Evolutionary conservation across 2,329 filamentous ascomycete species (phyloP), one percentile per base, ranked within the genome.

Genomic region (Cephalotrichum gorgonifer): DNA sequence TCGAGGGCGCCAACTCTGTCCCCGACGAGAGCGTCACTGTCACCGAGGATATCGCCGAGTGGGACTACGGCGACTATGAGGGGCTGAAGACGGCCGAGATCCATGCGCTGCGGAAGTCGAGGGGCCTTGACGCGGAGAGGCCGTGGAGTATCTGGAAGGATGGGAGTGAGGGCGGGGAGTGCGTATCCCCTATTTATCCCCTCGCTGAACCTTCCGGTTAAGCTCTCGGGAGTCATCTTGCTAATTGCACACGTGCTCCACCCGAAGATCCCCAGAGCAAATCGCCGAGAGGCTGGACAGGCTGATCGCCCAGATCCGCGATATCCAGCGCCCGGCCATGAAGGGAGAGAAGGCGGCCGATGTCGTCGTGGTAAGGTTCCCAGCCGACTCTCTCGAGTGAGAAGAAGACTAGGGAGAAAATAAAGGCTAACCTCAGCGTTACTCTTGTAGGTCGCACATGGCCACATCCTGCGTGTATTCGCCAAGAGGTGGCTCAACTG

Each of bases 31-130:
- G 70, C 23, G 72, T 90, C 20, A 73, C 85, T 57, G 68, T 88
- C 53, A 86, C 83, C 2, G 76, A 87, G 47, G 81, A 83, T 52
- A 80, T 94, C 50, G 76, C 85, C 14, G 87, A 93, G 64, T 93
- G 88, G 88, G 84, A 93, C 66, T 94, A 95, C 60, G 88, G 86
- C 41, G 77, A 85, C 55, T 95, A 94, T 60, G 88, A 95, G 67
- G 88, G 88, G 8, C 75, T 93, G 60, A 88, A 85, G 31, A 83
- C 76, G 53, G 67, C 73, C 15, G 73, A 88, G 55, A 94, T 94
- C 60, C 72, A 77, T 45, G 71, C 73, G 46, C 59, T 69, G 55
- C 76, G 77, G 45, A 71, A 67, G 52, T 69, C 74, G 57, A 69
- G 79, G 51, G 86, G 85, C 7, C 68, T 76, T 17, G 75, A 78